Percentiles rank a stretch among this genome's conserved stretches.
Conservation (phyloP, 2,329 filamentous ascomycete genomes). For the Nannizziopsis arthrosporioides region DNA sequence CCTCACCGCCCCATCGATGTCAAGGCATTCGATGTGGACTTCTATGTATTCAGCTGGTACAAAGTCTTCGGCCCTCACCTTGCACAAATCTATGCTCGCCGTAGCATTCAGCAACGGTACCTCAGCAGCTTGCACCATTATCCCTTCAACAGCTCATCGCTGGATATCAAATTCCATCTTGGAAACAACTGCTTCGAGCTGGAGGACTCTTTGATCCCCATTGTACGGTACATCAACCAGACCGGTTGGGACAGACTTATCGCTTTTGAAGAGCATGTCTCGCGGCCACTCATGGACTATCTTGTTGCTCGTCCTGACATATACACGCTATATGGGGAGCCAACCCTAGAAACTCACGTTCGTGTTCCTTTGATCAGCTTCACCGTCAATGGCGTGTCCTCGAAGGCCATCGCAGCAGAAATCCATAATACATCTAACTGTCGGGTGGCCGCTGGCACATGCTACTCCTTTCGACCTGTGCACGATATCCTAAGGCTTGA, state of each 20-base stretch:
- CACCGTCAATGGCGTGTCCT: constrained; percentile 32
- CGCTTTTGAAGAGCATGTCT: constrained; percentile 48
- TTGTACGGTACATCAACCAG: constrained; percentile 45
- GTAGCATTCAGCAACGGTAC: not conserved
- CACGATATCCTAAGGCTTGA: constrained; percentile 24
- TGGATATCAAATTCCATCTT: constrained; percentile 6
- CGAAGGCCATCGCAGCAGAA: constrained; percentile 1
- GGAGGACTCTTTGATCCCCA: constrained; percentile 17
- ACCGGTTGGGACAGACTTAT: constrained; percentile 40
- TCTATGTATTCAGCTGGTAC: constrained; percentile 8
- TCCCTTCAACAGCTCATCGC: constrained; percentile 1
- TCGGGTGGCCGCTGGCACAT: constrained; percentile 2
- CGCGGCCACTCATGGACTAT: constrained; percentile 47
- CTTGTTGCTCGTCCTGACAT: constrained; percentile 39
- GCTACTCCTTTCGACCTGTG: constrained; percentile 5
- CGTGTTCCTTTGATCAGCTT: constrained; percentile 55
- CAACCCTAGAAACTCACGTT: constrained; percentile 33
- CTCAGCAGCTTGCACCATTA: constrained; percentile 36
- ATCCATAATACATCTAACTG: constrained; percentile 8
- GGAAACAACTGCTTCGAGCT: constrained; percentile 8
- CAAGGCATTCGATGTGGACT: constrained; percentile 3
- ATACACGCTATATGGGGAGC: constrained; percentile 47
- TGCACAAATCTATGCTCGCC: constrained; percentile 28
- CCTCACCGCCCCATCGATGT: constrained; percentile 5
- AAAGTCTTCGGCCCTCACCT: constrained; percentile 36